phyloP scores from a whole-genome alignment of 1,139 yeast species.

The Scheffersomyces parashehatae region DNA sequence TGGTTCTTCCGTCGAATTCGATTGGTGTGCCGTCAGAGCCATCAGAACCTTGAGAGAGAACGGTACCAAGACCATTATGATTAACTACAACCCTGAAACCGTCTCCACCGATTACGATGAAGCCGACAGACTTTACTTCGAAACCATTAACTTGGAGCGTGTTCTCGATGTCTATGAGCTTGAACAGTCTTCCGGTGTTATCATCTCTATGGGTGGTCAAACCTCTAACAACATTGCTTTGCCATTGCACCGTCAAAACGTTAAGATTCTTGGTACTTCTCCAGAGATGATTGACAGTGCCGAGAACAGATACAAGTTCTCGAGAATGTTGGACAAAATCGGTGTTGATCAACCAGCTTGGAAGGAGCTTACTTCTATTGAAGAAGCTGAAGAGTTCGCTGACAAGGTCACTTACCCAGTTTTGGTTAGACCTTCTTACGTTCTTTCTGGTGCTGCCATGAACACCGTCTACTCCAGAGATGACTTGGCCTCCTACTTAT shows the following conservation, averaged over 20 bases:
- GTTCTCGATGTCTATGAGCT: conserved; percentile 93
- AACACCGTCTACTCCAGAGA: conserved; percentile 90
- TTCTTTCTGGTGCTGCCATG: conserved; percentile 99
- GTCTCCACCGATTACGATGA: conserved; percentile 98
- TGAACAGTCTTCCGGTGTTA: conserved; percentile 89
- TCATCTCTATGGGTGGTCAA: conserved; percentile 99
- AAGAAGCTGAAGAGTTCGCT: conserved; percentile 92
- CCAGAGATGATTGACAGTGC: conserved; percentile 99
- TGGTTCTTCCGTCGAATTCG: conserved; percentile 93
- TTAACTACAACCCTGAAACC: conserved; percentile 97
- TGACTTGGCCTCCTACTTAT: conserved; percentile 83
- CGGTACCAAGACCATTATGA: conserved; percentile 91
- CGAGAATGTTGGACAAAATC: conserved; percentile 94
- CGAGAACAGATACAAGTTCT: conserved; percentile 96
- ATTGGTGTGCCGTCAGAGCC: conserved; percentile 96
- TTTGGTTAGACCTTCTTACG: conserved; percentile 96
- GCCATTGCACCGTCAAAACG: conserved; percentile 90
- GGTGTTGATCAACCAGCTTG: conserved; percentile 99
- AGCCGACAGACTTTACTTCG: conserved; percentile 96
- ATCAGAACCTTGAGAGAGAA: conserved; percentile 90
- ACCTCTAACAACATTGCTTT: conserved; percentile 96
- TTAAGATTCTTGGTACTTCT: conserved; percentile 92
- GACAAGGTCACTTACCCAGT: conserved; percentile 92
- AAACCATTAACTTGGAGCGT: conserved; percentile 92
- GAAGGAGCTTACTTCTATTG: conserved; percentile 94